Base-by-base conservation (phyloP, 2,329 filamentous ascomycete species). In the Trichoderma simmonsii region DNA sequence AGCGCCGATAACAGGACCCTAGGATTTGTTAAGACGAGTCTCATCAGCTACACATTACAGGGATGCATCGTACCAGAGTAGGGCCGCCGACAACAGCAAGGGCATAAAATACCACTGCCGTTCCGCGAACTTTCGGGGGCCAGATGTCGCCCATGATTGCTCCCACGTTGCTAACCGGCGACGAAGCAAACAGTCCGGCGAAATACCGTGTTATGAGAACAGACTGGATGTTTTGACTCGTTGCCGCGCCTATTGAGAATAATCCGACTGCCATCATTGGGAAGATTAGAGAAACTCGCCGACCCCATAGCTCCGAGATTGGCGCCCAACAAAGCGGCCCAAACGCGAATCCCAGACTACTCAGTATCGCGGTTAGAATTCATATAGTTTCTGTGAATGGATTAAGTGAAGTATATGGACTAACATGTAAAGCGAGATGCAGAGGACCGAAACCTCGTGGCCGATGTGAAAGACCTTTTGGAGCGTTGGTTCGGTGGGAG, bases 181-280 rank as follows among this genome's bases (percentile, higher is more conserved):
- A 88, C 1, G 87, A 86, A 18, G 88, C 88, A 75, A 90, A 90
- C 3, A 86, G 80, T n/a, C 89, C 89, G 14, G 86, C 86, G 68
- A 92, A 87, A 81, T 92, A 92, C 39, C 82, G 86, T 28, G 92
- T 84, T 43, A 92, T 85, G 30, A 92, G 81, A 2, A 93, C 81
- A 0, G 87, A 87, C 73, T 83, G 80, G 59, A 90, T 88, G 75
- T 88, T 90, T 73, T 87, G 81, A 1, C 87, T 82, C 2, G 87
- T 89, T 1, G 88, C 87, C 28, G 85, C 85, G 12, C 85, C 90
- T 56, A 86, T 87, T 76, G 88, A 90, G 80, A 92, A 92, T 2
- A 85, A 85, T 7, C 84, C 75, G 76, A 84, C 85, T 24, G 87
- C 83, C 76, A 82, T 76, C 26, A 79, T 34, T 71, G 60, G 88